These are phyloP conservation scores for Ramaria sp. DNA, from an alignment of 768 basidiomycete genomes.

Conservation along the genomic window DNA sequence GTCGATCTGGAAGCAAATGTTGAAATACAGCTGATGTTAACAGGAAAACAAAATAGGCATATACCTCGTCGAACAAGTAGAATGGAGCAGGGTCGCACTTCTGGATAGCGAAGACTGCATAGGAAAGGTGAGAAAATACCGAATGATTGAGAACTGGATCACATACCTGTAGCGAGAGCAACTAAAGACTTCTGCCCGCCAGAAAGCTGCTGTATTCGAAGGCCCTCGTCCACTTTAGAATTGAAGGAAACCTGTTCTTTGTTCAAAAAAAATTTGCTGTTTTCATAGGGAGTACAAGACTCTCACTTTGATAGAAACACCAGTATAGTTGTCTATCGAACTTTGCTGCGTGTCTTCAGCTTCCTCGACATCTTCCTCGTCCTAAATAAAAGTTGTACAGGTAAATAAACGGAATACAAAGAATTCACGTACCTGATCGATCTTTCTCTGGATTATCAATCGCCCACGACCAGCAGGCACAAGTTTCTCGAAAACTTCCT, in stretches of 20 bases:
- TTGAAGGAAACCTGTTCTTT: conserved; percentile 84
- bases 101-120: conserved; percentile 90
- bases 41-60: conserved; percentile 6
- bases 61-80: conserved; percentile 95
- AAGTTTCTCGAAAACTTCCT: conserved; percentile 91
- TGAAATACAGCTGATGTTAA: neutral
- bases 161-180: conserved; percentile 79
- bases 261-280: neutral
- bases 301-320: conserved; percentile 84
- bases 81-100: conserved; percentile 99
- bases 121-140: conserved; percentile 5
- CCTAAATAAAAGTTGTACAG: conserved; percentile 27
- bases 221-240: conserved; percentile 93
- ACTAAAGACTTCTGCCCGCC: conserved; percentile 98
- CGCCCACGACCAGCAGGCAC: conserved; percentile 89
- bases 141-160: neutral
- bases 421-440: conserved; percentile 55
- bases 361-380: conserved; percentile 66
- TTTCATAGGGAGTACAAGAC: neutral
- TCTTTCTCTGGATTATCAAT: conserved; percentile 83
- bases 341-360: conserved; percentile 63
- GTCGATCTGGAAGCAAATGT: conserved; percentile 53
- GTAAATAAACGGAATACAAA: no score
- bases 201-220: conserved; percentile 92
- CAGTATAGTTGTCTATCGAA: conserved; percentile 88